Conservation (phyloP, 1,284 basidiomycete species). For the Hymenochaete sp. region DNA sequence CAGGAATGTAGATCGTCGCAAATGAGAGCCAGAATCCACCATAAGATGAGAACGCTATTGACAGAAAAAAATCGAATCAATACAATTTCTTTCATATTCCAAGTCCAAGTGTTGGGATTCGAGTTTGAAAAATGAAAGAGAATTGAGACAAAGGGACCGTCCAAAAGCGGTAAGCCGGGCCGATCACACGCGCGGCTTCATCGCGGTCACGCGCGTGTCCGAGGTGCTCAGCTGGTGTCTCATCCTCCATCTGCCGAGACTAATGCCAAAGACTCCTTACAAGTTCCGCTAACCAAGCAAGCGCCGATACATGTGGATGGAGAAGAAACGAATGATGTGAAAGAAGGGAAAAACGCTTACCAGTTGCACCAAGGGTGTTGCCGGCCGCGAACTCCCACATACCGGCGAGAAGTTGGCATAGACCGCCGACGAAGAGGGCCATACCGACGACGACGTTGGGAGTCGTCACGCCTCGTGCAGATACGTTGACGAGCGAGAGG, state of each 20-base stretch:
- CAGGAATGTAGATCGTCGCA: conserved; percentile 56
- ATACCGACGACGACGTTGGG: conserved; percentile 80
- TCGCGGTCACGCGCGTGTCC: no score
- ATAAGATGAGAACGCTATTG: conserved; percentile 69
- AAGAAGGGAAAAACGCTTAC: conserved; percentile 34
- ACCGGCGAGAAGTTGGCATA: conserved; percentile 67
- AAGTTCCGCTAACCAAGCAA: no score
- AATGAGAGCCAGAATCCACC: conserved; percentile 83
- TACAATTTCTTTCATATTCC: no score
- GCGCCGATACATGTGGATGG: not conserved
- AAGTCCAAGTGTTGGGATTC: no score
- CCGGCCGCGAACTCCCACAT: conserved; percentile 80
- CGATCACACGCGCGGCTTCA: no score
- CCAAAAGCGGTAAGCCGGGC: no score
- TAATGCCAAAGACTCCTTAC: no score
- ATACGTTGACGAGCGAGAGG: conserved; percentile 57
- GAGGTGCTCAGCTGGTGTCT: no score
- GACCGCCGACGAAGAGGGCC: conserved; percentile 76
- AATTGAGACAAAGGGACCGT: no score
- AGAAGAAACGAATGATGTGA: not conserved
- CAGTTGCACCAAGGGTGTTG: conserved; percentile 61
- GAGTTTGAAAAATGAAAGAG: no score
- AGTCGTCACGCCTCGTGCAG: conserved; percentile 39
- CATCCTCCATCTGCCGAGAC: no score
- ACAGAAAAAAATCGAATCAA: no score